Evolutionary conservation across 2,329 filamentous ascomycete genomes (phyloP).

Genomic region (Fusarium aywerte): DNA sequence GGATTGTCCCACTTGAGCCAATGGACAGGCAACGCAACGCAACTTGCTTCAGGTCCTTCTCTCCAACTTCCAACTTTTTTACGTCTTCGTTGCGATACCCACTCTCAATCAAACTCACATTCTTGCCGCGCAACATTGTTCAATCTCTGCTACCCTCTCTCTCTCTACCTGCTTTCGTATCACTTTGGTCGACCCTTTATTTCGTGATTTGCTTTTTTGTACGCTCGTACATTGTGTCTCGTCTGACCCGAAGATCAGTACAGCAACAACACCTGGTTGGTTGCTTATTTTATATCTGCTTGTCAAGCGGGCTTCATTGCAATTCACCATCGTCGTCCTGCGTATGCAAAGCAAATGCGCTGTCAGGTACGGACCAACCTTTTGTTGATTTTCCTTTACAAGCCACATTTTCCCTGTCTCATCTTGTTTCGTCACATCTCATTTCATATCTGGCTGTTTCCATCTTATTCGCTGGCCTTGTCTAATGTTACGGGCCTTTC

Average conservation of each 20-base stretch:
- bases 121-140: background rate
- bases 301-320: background rate
- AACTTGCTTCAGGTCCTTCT: background rate
- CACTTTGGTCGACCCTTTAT: slow-evolving; percentile 16
- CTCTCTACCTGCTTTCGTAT: background rate
- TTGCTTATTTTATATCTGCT: slow-evolving; percentile 10
- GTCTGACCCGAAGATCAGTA: slow-evolving; percentile 22
- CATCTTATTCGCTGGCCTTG: slow-evolving; percentile 4
- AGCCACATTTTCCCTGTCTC: background rate
- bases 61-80: slow-evolving; percentile 34
- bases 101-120: slow-evolving; percentile 1
- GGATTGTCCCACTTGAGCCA: slow-evolving; percentile 32
- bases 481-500: slow-evolving; percentile 27
- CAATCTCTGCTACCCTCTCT: too few species aligned
- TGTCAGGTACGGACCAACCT: slow-evolving; percentile 36
- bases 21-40: background rate
- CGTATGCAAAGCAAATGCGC: slow-evolving; percentile 26
- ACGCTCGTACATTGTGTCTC: slow-evolving; percentile 24
- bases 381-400: background rate
- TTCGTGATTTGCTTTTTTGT: slow-evolving; percentile 28
- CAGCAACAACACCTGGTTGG: slow-evolving; percentile 1
- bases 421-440: background rate
- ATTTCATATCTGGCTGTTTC: background rate
- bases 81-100: background rate
- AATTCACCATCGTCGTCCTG: slow-evolving; percentile 20